Conservation (phyloP, 345 rosid genomes). For the Hevea brasiliensis region DNA sequence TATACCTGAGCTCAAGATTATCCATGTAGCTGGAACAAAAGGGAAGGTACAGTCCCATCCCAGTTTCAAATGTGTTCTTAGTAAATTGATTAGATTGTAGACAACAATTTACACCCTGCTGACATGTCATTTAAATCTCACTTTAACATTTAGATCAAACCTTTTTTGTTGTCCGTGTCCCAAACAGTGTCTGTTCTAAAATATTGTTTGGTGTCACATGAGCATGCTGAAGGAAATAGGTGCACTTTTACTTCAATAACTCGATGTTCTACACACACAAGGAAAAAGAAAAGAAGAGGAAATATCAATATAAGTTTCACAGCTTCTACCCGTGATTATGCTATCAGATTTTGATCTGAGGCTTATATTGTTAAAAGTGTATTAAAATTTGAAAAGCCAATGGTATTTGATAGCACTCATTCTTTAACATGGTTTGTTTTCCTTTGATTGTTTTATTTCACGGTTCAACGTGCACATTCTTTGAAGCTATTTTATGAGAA, state of each 20-base stretch:
- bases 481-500: conserved; percentile 79
- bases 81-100: not conserved
- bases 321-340: not conserved
- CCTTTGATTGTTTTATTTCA: conserved; percentile 29
- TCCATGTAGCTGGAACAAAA: conserved; percentile 93
- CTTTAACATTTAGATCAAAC: not conserved
- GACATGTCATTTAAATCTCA: not conserved
- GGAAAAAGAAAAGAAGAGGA: not conserved
- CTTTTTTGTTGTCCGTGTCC: not conserved
- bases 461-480: conserved; percentile 94
- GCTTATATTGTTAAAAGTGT: not conserved
- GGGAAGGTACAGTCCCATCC: conserved; percentile 78
- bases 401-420: not conserved
- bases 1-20: conserved; percentile 54
- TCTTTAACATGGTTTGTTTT: not conserved
- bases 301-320: not conserved
- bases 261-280: not conserved
- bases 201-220: not conserved
- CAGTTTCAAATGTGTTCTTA: conserved; percentile 3
- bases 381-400: not conserved
- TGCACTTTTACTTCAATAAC: not conserved
- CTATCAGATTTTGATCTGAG: not conserved
- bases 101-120: not conserved
- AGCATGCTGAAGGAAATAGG: not conserved
- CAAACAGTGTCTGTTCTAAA: not conserved